Percentiles rank a stretch among this genome's conserved stretches.
Conservation (phyloP, 2,329 filamentous ascomycete species). For the Dactylellina cionopaga region DNA sequence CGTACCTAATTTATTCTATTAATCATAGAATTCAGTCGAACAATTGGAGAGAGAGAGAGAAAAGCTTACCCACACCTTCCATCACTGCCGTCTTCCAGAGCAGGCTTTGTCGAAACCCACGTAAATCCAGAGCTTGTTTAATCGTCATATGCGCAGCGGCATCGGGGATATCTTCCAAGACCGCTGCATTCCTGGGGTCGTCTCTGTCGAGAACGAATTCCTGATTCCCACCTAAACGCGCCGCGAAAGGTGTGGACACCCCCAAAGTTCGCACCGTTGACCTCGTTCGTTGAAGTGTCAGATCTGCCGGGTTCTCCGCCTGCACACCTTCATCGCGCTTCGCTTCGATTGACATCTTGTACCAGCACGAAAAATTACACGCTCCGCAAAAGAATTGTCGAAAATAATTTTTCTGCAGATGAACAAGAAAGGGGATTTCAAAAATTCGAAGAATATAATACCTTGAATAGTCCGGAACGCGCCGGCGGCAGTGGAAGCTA, state of each 20-base stretch:
- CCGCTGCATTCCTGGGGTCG: conserved; percentile 51
- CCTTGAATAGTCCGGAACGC: too few relatives aligned
- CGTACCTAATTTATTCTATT: conserved; percentile 1
- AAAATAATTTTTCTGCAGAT: too few relatives aligned
- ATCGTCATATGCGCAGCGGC: conserved; percentile 49
- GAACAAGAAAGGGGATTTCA: too few relatives aligned
- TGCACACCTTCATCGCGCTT: conserved; percentile 13
- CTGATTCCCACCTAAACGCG: conserved; percentile 54
- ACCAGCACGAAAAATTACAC: not conserved
- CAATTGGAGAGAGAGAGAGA: not conserved
- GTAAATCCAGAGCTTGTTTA: conserved; percentile 35
- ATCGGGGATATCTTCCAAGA: conserved; percentile 49
- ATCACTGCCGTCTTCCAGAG: conserved; percentile 48
- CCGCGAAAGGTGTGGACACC: conserved; percentile 47
- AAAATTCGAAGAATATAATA: too few relatives aligned
- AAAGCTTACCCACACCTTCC: conserved; percentile 46
- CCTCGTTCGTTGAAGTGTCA: not conserved
- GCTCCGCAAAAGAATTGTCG: not conserved
- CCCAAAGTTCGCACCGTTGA: not conserved
- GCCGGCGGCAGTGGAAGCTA: too few relatives aligned
- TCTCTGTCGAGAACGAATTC: conserved; percentile 51
- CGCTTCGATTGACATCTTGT: conserved; percentile 13
- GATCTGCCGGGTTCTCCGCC: not conserved
- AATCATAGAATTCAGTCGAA: not conserved
- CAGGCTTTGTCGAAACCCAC: conserved; percentile 17